These are phyloP conservation scores for Alternaria burnsii DNA, from an alignment of 2,329 filamentous ascomycete species.

Conservation along the genomic window DNA sequence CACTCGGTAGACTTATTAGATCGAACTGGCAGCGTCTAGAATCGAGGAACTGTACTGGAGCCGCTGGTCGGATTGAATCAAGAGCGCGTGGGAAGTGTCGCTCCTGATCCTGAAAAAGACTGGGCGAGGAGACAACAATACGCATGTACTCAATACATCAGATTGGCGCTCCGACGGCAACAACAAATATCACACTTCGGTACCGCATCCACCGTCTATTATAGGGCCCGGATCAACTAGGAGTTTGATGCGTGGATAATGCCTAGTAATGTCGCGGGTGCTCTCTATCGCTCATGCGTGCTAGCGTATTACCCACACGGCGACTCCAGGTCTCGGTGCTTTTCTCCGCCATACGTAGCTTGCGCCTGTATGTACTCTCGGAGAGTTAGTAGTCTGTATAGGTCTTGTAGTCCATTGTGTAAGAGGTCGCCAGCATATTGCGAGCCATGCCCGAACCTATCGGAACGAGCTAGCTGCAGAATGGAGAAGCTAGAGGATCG, in stretches of 20 bases:
- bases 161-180: background rate
- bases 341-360: background rate
- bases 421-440: background rate
- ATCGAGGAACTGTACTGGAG: background rate
- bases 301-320: background rate
- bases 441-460: background rate
- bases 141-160: background rate
- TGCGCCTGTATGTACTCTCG: background rate
- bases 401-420: background rate
- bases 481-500: background rate
- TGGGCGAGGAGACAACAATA: background rate
- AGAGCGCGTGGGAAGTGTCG: background rate
- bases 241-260: background rate
- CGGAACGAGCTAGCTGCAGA: background rate
- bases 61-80: background rate
- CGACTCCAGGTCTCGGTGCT: background rate
- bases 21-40: background rate
- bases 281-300: background rate
- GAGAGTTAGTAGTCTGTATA: background rate
- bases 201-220: background rate
- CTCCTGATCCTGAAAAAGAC: background rate
- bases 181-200: background rate
- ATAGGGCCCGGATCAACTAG: rapidly evolving
- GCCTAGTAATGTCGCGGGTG: background rate
- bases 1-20: background rate